phyloP scores from a whole-genome alignment of 1,139 yeast species.

The Debaryomyces nepalensis region DNA sequence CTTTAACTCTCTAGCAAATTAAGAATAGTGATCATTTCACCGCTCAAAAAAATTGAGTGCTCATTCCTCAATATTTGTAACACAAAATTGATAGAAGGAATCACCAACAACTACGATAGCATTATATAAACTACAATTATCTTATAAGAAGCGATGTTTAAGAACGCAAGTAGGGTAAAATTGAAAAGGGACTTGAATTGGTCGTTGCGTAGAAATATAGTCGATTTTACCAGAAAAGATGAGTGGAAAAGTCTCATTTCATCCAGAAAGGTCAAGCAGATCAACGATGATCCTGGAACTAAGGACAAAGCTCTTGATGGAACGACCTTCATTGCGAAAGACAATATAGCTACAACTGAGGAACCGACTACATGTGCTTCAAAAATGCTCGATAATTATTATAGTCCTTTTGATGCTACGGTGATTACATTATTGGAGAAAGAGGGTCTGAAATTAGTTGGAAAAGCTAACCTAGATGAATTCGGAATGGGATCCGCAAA shows the following conservation, averaged over 20 bases:
- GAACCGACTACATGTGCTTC: slow-evolving; percentile 82
- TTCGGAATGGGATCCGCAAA: slow-evolving; percentile 94
- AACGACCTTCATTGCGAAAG: slow-evolving; percentile 51
- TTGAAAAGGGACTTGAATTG: background rate
- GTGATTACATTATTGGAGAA: slow-evolving; percentile 57
- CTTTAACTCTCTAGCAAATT: background rate
- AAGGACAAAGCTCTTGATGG: slow-evolving; percentile 8
- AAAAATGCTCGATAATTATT: slow-evolving; percentile 56
- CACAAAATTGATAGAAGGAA: slow-evolving; percentile 1
- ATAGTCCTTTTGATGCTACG: slow-evolving; percentile 84
- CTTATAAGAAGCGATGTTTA: background rate
- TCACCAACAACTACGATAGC: background rate
- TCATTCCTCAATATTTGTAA: slow-evolving; percentile 12
- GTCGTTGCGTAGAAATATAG: background rate
- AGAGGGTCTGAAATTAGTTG: slow-evolving; percentile 61
- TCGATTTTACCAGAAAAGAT: background rate
- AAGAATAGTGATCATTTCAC: slow-evolving; percentile 1
- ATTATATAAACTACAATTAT: background rate
- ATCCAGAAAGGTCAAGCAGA: background rate
- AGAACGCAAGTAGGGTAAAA: background rate
- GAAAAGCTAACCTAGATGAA: slow-evolving; percentile 94
- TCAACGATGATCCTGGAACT: background rate
- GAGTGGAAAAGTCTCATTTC: slow-evolving; percentile 14
- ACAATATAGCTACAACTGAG: slow-evolving; percentile 70
- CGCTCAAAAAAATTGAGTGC: background rate